Percentiles rank a stretch among this genome's conserved stretches.
phyloP scores from a whole-genome alignment of 176 grass and related monocot genomes.

The Musa beccarii region DNA sequence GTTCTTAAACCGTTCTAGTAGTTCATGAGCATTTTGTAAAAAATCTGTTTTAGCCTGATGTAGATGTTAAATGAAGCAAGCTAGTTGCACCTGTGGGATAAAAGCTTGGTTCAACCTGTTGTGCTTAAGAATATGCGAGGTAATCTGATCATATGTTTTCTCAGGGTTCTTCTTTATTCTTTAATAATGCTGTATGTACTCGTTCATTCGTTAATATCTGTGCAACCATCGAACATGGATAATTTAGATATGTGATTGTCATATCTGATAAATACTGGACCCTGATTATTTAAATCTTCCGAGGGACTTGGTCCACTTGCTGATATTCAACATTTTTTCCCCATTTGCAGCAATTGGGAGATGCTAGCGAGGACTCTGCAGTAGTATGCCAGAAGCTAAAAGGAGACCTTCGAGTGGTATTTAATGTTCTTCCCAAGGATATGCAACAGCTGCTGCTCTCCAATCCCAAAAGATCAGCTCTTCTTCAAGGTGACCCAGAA shows the following conservation, averaged over 20 bases:
- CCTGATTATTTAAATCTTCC: background rate
- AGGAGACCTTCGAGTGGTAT: conserved; percentile 49
- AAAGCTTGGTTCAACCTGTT: background rate
- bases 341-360: conserved; percentile 36
- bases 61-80: background rate
- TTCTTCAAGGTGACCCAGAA: conserved; percentile 51
- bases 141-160: background rate
- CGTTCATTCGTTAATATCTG: too few relatives aligned
- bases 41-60: background rate
- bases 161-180: background rate
- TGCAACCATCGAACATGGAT: too few relatives aligned
- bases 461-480: conserved; percentile 67
- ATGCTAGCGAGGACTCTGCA: conserved; percentile 34
- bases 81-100: background rate
- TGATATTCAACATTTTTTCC: conserved; percentile 15
- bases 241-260: too few relatives aligned
- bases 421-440: conserved; percentile 75
- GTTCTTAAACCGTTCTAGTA: too few relatives aligned
- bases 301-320: background rate
- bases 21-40: background rate
- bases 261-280: background rate
- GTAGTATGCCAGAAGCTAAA: conserved; percentile 63
- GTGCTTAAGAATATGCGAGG: background rate
- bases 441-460: conserved; percentile 79
- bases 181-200: background rate